Conservation (phyloP, 2,329 filamentous ascomycete species). For the Colletotrichum euphorbiae region DNA sequence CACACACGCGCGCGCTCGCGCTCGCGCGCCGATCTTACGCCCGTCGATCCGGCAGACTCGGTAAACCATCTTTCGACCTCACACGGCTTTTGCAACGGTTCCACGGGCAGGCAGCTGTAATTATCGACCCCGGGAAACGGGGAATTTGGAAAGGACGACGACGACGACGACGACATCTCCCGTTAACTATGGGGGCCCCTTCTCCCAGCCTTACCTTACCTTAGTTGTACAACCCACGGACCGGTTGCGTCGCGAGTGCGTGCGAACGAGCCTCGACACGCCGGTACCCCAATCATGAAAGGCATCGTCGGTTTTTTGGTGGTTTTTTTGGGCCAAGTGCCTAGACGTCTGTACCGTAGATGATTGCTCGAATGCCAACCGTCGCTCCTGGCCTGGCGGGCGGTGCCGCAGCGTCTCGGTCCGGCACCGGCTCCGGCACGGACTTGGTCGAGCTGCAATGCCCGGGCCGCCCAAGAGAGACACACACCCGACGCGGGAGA, state of each 20-base stretch:
- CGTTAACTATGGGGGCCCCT: not conserved
- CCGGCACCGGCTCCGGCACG: slow-evolving; percentile 13
- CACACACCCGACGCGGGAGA: too few relatives aligned
- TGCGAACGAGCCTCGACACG: not conserved
- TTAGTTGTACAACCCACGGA: not conserved
- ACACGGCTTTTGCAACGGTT: slow-evolving; percentile 19
- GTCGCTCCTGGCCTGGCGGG: not conserved
- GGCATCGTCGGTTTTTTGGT: not conserved
- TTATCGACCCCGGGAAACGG: not conserved
- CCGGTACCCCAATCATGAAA: slow-evolving; percentile 10
- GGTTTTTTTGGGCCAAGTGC: too few relatives aligned
- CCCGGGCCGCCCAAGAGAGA: too few relatives aligned
- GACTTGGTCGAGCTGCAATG: not conserved
- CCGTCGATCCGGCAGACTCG: slow-evolving; percentile 21
- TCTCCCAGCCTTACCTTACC: not conserved
- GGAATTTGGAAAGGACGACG: not conserved
- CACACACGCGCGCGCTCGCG: too few relatives aligned
- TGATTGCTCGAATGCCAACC: slow-evolving; percentile 3
- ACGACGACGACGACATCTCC: not conserved
- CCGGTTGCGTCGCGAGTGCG: slow-evolving; percentile 2
- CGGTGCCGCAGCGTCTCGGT: slow-evolving; percentile 26
- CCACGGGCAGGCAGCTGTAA: slow-evolving; percentile 15
- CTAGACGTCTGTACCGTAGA: not conserved
- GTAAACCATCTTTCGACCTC: slow-evolving; percentile 34
- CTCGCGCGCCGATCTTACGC: slow-evolving; percentile 6